phyloP scores from a whole-genome alignment of 148 eudicot species.

The Salicornia ramosissima region DNA sequence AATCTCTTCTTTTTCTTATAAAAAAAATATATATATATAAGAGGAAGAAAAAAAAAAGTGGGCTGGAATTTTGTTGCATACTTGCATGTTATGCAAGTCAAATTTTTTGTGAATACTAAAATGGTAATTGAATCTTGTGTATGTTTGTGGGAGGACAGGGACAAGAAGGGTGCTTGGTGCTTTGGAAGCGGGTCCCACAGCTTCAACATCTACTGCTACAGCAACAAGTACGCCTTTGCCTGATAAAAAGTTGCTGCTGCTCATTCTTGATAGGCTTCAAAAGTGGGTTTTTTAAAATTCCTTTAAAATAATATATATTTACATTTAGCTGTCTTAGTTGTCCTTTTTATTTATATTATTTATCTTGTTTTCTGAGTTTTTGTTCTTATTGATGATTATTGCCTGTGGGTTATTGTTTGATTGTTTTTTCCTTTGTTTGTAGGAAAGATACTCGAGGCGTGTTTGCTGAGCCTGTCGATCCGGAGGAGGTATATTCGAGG shows the following conservation, averaged over 20 bases:
- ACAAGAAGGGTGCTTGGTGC: constrained; percentile 40
- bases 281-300: constrained; percentile 47
- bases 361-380: neutral
- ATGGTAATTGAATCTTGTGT: constrained; percentile 3
- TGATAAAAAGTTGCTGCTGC: constrained; percentile 77
- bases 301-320: neutral
- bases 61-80: neutral
- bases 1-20: neutral
- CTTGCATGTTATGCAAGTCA: constrained; percentile 1
- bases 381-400: neutral
- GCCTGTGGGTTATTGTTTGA: constrained; percentile 11
- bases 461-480: constrained; percentile 88
- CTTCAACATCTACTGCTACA: constrained; percentile 24
- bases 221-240: constrained; percentile 55
- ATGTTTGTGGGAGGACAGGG: constrained; percentile 47
- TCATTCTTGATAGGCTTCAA: constrained; percentile 91
- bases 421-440: constrained; percentile 22
- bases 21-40: neutral
- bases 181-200: constrained; percentile 57
- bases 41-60: neutral
- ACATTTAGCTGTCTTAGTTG: neutral
- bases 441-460: constrained; percentile 90
- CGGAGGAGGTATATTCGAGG: constrained; percentile 53
- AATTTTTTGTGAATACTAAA: neutral
- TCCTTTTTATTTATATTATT: neutral